These are phyloP conservation scores for Logfia minima DNA, from an alignment of 129 eudicot species.

Conservation along the genomic window DNA sequence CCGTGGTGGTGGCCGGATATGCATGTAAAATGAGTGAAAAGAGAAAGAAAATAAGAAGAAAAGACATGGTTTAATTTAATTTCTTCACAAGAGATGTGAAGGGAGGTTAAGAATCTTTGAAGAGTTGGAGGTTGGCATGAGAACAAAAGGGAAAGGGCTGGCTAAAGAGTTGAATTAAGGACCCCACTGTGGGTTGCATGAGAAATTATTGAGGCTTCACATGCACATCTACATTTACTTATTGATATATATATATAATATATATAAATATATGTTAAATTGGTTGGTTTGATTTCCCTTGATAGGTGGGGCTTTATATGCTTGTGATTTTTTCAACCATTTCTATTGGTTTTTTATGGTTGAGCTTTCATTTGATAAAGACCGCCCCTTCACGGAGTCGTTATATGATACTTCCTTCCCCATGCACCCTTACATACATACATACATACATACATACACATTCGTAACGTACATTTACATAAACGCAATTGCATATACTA, in stretches of 20 bases:
- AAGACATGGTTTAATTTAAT: conserved; percentile 14
- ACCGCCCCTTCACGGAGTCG: conserved; percentile 43
- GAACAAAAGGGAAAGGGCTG: conserved; percentile 78
- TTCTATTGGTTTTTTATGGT: conserved; percentile 34
- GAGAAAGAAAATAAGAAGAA: conserved; percentile 27
- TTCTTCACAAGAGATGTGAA: conserved; percentile 5
- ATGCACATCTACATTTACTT: conserved; percentile 47
- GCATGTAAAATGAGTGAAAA: conserved; percentile 31
- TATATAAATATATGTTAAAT: conserved; percentile 3
- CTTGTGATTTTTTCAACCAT: conserved; percentile 39
- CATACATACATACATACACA: not conserved
- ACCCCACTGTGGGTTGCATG: conserved; percentile 84
- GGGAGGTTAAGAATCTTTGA: conserved; percentile 44
- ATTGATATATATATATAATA: not conserved
- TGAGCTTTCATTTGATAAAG: conserved; percentile 30
- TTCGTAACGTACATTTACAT: not conserved
- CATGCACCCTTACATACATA: not conserved
- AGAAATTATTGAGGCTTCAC: conserved; percentile 94
- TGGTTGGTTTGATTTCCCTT: conserved; percentile 24
- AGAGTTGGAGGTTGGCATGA: conserved; percentile 71
- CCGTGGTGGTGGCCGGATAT: conserved; percentile 12
- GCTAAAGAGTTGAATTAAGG: conserved; percentile 41
- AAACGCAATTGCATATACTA: not conserved
- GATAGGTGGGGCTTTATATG: conserved; percentile 28
- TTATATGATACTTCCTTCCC: conserved; percentile 11